phyloP scores from a whole-genome alignment of 345 rosid species.

The Fremontodendron californicum region DNA sequence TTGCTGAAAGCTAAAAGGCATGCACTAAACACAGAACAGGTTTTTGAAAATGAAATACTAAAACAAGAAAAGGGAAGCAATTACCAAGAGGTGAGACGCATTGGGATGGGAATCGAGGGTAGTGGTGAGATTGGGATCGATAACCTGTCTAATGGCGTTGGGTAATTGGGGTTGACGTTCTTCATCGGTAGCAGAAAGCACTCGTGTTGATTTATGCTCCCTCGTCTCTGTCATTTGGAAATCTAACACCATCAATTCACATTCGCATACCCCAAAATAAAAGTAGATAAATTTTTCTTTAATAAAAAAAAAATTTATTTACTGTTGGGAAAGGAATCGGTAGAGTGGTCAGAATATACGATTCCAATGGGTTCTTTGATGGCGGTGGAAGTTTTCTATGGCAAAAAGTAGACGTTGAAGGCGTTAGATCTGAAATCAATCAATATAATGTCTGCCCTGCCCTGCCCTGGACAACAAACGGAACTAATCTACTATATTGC shows the following conservation, averaged over 20 bases:
- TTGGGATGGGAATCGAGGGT: neutral
- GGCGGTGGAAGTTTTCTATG: slow-evolving; percentile 52
- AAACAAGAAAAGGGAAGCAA: neutral
- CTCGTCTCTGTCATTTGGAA: slow-evolving; percentile 28
- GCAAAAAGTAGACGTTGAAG: slow-evolving; percentile 7
- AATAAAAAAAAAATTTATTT: neutral
- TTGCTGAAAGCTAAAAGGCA: neutral
- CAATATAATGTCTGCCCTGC: slow-evolving; percentile 1
- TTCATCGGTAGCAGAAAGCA: slow-evolving; percentile 56
- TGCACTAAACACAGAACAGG: slow-evolving; percentile 35
- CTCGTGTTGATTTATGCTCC: slow-evolving; percentile 73
- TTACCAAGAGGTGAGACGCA: neutral
- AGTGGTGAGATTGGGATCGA: slow-evolving; percentile 19
- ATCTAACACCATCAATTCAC: slow-evolving; percentile 19
- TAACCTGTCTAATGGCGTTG: slow-evolving; percentile 54
- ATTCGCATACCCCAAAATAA: neutral
- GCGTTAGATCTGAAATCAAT: slow-evolving; percentile 23
- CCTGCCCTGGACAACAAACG: neutral
- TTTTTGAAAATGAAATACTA: slow-evolving; percentile 27
- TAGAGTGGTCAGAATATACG: slow-evolving; percentile 42
- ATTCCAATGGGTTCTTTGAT: slow-evolving; percentile 52
- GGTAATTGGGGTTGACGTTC: slow-evolving; percentile 39
- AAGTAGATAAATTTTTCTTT: neutral
- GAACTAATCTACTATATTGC: neutral
- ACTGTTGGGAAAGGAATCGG: slow-evolving; percentile 8